phyloP scores from a whole-genome alignment of 495 filamentous ascomycete genomes.

The Hypoxylon perforatum region DNA sequence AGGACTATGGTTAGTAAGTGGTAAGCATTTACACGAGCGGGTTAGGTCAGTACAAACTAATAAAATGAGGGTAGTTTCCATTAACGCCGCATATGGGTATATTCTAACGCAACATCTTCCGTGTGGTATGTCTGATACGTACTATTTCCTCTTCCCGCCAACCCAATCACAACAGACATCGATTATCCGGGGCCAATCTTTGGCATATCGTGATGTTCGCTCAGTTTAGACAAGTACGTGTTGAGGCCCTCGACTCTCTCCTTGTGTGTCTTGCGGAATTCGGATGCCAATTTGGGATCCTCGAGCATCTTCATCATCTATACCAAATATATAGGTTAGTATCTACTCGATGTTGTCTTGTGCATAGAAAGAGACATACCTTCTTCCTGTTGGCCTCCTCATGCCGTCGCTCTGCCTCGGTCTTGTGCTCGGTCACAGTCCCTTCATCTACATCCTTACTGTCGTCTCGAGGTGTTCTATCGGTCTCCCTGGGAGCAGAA shows the following conservation, averaged over 20 bases:
- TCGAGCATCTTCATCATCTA: conserved; percentile 76
- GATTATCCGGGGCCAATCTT: conserved; percentile 79
- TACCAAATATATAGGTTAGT: conserved; percentile 56
- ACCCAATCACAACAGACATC: not conserved
- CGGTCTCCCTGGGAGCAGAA: conserved; percentile 14
- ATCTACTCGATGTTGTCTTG: not conserved
- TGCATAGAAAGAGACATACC: conserved; percentile 61
- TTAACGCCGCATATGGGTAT: conserved; percentile 21
- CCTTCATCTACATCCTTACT: conserved; percentile 38
- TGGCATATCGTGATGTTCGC: conserved; percentile 98
- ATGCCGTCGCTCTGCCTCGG: conserved; percentile 83
- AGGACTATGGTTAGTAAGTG: too few species aligned
- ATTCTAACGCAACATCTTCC: not conserved
- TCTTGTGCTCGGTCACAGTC: conserved; percentile 66
- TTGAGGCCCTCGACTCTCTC: conserved; percentile 96
- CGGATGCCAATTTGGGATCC: conserved; percentile 58
- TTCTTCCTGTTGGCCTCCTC: conserved; percentile 83
- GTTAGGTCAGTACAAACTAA: not conserved
- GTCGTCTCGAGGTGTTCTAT: conserved; percentile 24
- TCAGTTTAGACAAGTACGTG: conserved; percentile 87
- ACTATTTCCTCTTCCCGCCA: not conserved
- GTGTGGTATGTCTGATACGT: not conserved
- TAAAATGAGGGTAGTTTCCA: not conserved
- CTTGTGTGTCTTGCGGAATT: conserved; percentile 95
- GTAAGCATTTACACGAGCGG: too few species aligned